A percentile compares a stretch with the other conserved stretches of the same genome.
These are phyloP conservation scores for Trichosanthes cucumerina DNA, from an alignment of 306 rosid species.

Conservation along the genomic window DNA sequence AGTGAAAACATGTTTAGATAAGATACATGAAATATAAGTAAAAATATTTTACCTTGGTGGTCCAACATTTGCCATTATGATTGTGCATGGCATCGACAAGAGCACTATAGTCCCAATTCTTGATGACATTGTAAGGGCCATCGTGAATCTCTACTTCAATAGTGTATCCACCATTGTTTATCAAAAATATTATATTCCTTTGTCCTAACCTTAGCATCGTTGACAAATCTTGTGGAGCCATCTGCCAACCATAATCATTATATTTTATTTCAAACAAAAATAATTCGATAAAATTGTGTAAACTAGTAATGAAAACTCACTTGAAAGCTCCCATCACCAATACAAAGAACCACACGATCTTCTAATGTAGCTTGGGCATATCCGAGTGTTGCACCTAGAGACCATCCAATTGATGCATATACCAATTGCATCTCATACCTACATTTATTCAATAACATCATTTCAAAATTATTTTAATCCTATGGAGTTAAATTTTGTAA, in stretches of 20 bases:
- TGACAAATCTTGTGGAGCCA: background rate
- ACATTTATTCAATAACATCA: background rate
- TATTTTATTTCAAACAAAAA: no score
- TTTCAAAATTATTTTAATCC: background rate
- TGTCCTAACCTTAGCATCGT: slow-evolving; percentile 11
- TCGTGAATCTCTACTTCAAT: slow-evolving; percentile 80
- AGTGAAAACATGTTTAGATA: no score
- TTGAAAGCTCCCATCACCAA: slow-evolving; percentile 97
- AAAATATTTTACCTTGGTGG: background rate
- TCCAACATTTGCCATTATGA: background rate
- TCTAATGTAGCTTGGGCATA: slow-evolving; percentile 87
- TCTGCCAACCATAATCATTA: background rate
- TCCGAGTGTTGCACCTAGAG: slow-evolving; percentile 90
- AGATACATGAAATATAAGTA: no score
- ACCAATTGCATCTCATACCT: slow-evolving; percentile 93
- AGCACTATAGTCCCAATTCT: slow-evolving; percentile 88
- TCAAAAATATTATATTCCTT: slow-evolving; percentile 62
- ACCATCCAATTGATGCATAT: slow-evolving; percentile 93
- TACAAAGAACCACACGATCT: slow-evolving; percentile 67
- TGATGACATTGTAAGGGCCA: slow-evolving; percentile 86
- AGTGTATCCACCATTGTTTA: slow-evolving; percentile 16
- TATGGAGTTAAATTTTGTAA: background rate
- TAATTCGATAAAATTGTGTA: no score
- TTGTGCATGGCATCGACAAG: slow-evolving; percentile 69
- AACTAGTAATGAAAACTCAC: slow-evolving; percentile 12